phyloP scores from a whole-genome alignment of 495 filamentous ascomycete species.

The Articulospora tetracladia region DNA sequence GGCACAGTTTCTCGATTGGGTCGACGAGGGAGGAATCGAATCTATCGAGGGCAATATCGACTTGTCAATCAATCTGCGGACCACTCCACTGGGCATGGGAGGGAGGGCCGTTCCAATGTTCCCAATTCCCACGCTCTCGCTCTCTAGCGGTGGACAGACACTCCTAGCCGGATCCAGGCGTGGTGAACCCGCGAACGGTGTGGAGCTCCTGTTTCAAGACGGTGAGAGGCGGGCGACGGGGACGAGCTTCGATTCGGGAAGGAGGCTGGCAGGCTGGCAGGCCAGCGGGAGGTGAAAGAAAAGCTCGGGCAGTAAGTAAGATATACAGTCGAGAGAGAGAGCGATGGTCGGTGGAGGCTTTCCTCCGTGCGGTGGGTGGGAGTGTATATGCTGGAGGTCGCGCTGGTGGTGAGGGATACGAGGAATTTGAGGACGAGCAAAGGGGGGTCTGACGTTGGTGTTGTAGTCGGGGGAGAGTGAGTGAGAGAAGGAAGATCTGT shows the following conservation, averaged over 20 bases:
- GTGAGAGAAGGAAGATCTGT: too few relatives aligned
- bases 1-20: background rate
- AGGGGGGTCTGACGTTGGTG: too few relatives aligned
- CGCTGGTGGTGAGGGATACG: too few relatives aligned
- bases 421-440: too few relatives aligned
- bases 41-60: background rate
- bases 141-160: background rate
- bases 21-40: background rate
- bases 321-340: too few relatives aligned
- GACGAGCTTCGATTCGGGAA: background rate
- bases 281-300: too few relatives aligned
- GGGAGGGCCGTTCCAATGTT: background rate
- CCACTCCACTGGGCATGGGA: background rate
- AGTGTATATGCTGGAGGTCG: too few relatives aligned
- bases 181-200: background rate
- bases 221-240: background rate
- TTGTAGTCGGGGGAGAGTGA: too few relatives aligned
- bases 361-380: too few relatives aligned
- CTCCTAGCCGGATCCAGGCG: background rate
- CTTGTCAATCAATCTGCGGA: background rate
- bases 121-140: background rate
- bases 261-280: background rate
- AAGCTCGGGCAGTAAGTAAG: background rate
- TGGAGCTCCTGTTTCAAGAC: conserved; percentile 5
- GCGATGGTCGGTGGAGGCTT: too few relatives aligned